A percentile compares a stretch with the other conserved stretches of the same genome.
phyloP scores from a whole-genome alignment of 2,329 filamentous ascomycete species.

The Periconia sp. region DNA sequence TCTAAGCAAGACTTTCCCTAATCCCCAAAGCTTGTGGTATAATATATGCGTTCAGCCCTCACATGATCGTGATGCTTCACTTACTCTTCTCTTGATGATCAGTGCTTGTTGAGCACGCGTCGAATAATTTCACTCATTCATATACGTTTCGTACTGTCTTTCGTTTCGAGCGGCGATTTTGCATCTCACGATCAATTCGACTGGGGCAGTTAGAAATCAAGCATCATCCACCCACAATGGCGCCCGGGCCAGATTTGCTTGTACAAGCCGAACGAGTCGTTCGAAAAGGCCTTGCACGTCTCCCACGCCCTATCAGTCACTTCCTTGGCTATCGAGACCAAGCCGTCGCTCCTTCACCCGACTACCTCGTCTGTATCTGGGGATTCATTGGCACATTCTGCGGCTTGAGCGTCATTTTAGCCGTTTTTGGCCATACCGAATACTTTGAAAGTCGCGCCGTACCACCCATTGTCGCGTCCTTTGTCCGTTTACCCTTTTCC shows the following conservation, averaged over 20 bases:
- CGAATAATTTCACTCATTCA: not conserved
- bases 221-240: not conserved
- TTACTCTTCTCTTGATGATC: not conserved
- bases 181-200: not conserved
- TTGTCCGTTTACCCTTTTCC: conserved; percentile 24
- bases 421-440: conserved; percentile 43
- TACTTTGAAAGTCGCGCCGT: conserved; percentile 43
- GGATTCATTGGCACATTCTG: conserved; percentile 48
- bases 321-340: conserved; percentile 57
- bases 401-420: conserved; percentile 45
- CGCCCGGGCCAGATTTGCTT: conserved; percentile 18
- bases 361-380: conserved; percentile 42
- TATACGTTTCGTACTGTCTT: not conserved
- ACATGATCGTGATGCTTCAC: not conserved
- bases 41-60: not conserved
- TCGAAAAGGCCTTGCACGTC: conserved; percentile 34
- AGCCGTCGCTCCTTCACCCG: conserved; percentile 26
- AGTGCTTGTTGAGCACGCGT: not conserved
- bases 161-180: not conserved
- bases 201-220: too few relatives aligned
- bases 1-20: not conserved
- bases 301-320: conserved; percentile 68
- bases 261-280: conserved; percentile 30
- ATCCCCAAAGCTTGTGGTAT: not conserved
- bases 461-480: conserved; percentile 46